A percentile compares a stretch with the other conserved stretches of the same genome.
Evolutionary conservation across 306 rosid genomes (phyloP).

Genomic region (Hippophae rhamnoides): DNA sequence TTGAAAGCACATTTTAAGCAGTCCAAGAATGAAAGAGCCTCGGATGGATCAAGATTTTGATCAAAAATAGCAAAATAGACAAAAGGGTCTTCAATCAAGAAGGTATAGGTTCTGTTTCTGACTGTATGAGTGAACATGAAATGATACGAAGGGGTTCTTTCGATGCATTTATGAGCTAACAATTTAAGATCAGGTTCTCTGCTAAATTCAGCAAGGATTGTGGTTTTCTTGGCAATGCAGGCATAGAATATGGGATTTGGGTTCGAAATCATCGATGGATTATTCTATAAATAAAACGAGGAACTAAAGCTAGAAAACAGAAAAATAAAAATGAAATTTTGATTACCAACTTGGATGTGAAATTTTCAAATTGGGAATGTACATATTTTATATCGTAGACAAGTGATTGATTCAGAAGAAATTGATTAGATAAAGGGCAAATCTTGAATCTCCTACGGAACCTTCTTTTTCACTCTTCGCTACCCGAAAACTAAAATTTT

Average conservation of each 20-base stretch:
- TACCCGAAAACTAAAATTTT: no score
- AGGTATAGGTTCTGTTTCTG: constrained; percentile 40
- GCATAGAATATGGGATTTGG: constrained; percentile 53
- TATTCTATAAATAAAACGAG: not conserved
- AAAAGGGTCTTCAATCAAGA: constrained; percentile 43
- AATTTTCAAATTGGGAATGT: no score
- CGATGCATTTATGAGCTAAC: constrained; percentile 56
- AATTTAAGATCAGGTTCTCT: constrained; percentile 38
- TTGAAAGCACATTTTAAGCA: constrained; percentile 28
- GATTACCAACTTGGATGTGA: not conserved
- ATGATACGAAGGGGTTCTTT: constrained; percentile 53
- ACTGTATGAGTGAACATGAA: constrained; percentile 54
- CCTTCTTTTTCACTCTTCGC: no score
- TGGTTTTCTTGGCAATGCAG: constrained; percentile 61
- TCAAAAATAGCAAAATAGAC: constrained; percentile 57
- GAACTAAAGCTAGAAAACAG: not conserved
- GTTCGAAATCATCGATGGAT: constrained; percentile 42
- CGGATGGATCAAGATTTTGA: constrained; percentile 34
- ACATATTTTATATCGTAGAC: no score
- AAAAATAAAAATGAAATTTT: not conserved
- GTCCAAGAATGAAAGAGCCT: constrained; percentile 41
- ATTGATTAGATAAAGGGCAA: no score
- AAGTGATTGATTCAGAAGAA: no score
- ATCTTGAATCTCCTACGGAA: no score
- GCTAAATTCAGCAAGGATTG: constrained; percentile 48